A percentile compares a stretch with the other conserved stretches of the same genome.
Evolutionary conservation across 2,329 filamentous ascomycete species (phyloP).

Genomic region (Aspergillus japonicus): DNA sequence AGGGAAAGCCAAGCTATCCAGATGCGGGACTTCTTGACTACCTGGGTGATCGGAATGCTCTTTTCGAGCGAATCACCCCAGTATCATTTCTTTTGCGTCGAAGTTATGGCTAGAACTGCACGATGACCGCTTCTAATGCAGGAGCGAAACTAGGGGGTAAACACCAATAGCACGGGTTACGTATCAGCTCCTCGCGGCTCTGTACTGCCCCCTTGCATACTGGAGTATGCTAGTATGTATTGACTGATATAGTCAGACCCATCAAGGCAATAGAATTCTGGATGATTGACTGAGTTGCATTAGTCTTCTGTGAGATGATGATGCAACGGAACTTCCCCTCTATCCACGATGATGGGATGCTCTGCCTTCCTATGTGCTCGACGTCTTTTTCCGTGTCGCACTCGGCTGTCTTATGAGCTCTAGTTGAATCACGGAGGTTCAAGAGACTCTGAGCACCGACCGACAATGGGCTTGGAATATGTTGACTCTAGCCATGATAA

Average conservation of each 20-base stretch:
- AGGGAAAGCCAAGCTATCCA: not conserved
- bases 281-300: not conserved
- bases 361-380: not conserved
- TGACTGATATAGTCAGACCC: not conserved
- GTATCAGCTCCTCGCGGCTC: not conserved
- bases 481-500: constrained; percentile 17
- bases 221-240: not conserved
- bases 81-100: not conserved
- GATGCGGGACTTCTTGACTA: not conserved
- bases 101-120: not conserved
- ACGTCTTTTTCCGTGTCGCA: constrained; percentile 1
- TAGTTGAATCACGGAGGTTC: not conserved
- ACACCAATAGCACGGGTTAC: not conserved
- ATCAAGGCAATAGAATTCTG: not conserved
- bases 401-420: not conserved
- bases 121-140: not conserved
- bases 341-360: not conserved
- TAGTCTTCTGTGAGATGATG: not conserved
- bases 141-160: not conserved
- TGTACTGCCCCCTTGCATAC: not conserved
- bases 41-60: not conserved
- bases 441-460: constrained; percentile 1
- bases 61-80: not conserved
- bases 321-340: not conserved
- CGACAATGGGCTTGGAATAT: constrained; percentile 19